phyloP scores from a whole-genome alignment of 1,139 yeast genomes.

The Yamadazyma diospyri region DNA sequence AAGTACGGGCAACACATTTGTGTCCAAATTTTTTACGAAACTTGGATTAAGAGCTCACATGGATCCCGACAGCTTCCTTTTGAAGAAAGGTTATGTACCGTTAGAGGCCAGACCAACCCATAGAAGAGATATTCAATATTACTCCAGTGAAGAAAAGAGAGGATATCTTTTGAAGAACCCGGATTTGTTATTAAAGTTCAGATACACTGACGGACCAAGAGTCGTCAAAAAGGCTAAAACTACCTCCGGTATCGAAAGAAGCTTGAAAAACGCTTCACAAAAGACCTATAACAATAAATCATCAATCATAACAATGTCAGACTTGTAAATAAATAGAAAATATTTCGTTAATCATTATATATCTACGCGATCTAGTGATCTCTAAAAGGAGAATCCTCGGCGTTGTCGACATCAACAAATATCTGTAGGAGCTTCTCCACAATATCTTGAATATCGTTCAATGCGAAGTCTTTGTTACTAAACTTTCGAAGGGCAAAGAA shows the following conservation, averaged over 20 bases:
- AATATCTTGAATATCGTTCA: slow-evolving; percentile 34
- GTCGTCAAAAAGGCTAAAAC: slow-evolving; percentile 18
- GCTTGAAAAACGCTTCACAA: slow-evolving; percentile 31
- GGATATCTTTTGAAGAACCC: slow-evolving; percentile 63
- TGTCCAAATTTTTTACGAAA: slow-evolving; percentile 67
- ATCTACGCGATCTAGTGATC: slow-evolving; percentile 8
- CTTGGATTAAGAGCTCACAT: slow-evolving; percentile 72
- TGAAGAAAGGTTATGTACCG: slow-evolving; percentile 76
- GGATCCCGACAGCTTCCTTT: slow-evolving; percentile 65
- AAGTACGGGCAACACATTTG: slow-evolving; percentile 64
- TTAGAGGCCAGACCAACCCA: slow-evolving; percentile 82
- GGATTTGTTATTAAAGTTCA: slow-evolving; percentile 36
- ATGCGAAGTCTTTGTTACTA: slow-evolving; percentile 14
- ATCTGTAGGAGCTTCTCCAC: slow-evolving; percentile 35
- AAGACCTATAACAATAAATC: slow-evolving; percentile 19
- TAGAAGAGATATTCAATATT: slow-evolving; percentile 75
- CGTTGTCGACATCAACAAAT: slow-evolving; percentile 28
- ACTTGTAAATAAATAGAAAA: slow-evolving; percentile 14
- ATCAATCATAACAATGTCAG: slow-evolving; percentile 14
- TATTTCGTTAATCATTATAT: not conserved
- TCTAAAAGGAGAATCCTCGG: slow-evolving; percentile 11
- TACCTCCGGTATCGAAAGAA: slow-evolving; percentile 26
- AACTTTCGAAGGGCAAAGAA: slow-evolving; percentile 39
- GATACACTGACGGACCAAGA: slow-evolving; percentile 19
- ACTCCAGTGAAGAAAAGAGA: slow-evolving; percentile 65